Evolutionary conservation across 2,329 filamentous ascomycete species (phyloP), one percentile per base, ranked within the genome.

Genomic region (Colletotrichum spaethianum): DNA sequence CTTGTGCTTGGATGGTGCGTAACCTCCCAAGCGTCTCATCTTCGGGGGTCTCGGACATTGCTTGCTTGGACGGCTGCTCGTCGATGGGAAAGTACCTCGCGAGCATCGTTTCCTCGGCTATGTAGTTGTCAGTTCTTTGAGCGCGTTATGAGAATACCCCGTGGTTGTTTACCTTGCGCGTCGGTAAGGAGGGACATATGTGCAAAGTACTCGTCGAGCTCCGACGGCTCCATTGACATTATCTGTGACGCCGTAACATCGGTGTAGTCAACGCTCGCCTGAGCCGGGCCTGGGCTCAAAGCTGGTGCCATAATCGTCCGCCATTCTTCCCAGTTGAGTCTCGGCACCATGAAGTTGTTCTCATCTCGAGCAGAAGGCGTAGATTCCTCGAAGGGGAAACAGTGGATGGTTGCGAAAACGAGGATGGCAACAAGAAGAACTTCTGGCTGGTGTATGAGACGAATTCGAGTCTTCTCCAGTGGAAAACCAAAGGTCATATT

Each of bases 281-380:
- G 38, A n/a, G 8, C 14, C n/a, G 42, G n/a, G 81, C 65, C 75
- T 75, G 38, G 83, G 76, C 44, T 63, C n/a, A 70, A 33, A 33
- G 33, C 46, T 8, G 72, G 46, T 68, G 38, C 78, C 77, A 90
- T 89, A 26, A 84, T 82, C 3, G 83, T 79, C 56, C 84, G 82
- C 96, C 96, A 98, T 38, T 81, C 82, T 0, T 81, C 74, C 96
- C 96, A 98, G 78, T 96, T 85, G 67, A 98, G 84, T 26, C 82
- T 80, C 1, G 91, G 88, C 76, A 36, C 42, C 63, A 52, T 77
- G 73, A 63, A 79, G 26, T 44, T 36, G 56, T 56, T 62, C 70
- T 94, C 92, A 12, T 83, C 82, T 18, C 23, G 84, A 85, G 44
- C 78, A 80, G 9, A 87, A 88, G 75, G 85, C 63, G 85, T 80